Evolutionary conservation across 495 filamentous ascomycete species (phyloP), one percentile per base, ranked within the genome.

Genomic region (Echria macrotheca): DNA sequence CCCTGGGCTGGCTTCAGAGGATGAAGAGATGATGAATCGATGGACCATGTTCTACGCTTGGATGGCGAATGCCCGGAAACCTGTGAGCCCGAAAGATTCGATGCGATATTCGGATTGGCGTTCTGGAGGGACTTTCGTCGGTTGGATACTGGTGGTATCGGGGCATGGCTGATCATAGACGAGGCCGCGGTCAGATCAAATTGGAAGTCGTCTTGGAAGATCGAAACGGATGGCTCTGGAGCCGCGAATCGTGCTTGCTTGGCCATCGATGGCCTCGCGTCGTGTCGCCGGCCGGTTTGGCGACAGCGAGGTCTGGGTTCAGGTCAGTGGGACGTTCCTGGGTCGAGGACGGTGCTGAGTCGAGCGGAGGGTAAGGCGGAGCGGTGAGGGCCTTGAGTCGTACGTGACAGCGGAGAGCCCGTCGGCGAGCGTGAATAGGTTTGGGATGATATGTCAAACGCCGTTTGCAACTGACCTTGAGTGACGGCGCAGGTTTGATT

Each of bases 121-220:
- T 35, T 78, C 56, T 68, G 79, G 56, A 74, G 75, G 65, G 66
- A 66, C 40, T 63, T 74, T 51, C 71, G 67, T 5, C 60, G 64
- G 60, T 66, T 70, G 40, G 67, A 68, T 43, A 69, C 65, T 33
- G 75, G 67, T 35, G 72, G 72, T 67, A 77, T 72, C 56, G 77
- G 73, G 54, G 74, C 72, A 60, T 73, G 67, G 52, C 71, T 76
- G 41, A 73, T 70, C 44, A 71, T 68, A 17, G 44, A 21, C 10
- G 65, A 59, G 8, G n/a, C n/a, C n/a, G 65, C 44, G 52, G 59
- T 54, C 40, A 76, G 70, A 51, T 71, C 71, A 51, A 70, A 71
- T 57, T 71, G 67, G 58, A 73, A 68, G 43, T 78, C 69, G 61
- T 86, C 84, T 54, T 82, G 71, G 64, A 76, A 86, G 60, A 83